phyloP scores from a whole-genome alignment of 2,329 filamentous ascomycete genomes.

The Colletotrichum tanaceti region DNA sequence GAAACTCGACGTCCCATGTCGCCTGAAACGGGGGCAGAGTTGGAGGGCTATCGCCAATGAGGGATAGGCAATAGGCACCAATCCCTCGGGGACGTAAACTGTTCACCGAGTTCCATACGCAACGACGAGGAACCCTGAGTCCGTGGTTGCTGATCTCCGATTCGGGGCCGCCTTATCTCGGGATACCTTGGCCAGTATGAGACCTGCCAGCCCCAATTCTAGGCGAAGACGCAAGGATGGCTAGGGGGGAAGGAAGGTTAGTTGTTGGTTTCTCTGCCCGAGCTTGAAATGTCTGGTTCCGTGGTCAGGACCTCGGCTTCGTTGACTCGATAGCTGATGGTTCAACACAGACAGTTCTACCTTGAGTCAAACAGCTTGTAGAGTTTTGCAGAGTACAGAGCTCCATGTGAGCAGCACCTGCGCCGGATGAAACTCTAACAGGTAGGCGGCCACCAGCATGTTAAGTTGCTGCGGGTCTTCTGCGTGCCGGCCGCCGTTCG shows the following conservation, averaged over 20 bases:
- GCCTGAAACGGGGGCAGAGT: conserved; percentile 44
- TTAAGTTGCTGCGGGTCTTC: conserved; percentile 6
- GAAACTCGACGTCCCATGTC: conserved; percentile 43
- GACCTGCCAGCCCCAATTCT: conserved; percentile 24
- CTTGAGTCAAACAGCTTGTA: background rate
- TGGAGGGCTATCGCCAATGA: conserved; percentile 16
- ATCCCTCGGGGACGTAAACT: background rate
- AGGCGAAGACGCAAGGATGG: background rate
- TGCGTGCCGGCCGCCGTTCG: conserved; percentile 1
- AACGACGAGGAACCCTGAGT: conserved; percentile 27
- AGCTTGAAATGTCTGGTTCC: background rate
- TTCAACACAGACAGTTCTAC: too few species aligned
- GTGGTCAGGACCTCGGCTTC: background rate
- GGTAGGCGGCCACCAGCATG: conserved; percentile 24
- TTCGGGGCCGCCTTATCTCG: conserved; percentile 6
- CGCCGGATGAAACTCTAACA: conserved; percentile 14
- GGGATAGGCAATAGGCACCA: background rate
- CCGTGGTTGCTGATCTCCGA: conserved; percentile 28
- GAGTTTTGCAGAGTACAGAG: background rate
- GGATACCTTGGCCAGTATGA: conserved; percentile 26
- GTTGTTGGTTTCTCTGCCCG: background rate
- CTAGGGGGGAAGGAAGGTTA: background rate
- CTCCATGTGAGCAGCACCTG: background rate
- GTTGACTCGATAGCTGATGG: background rate
- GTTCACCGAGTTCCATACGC: conserved; percentile 6